Conservation (phyloP, 306 rosid genomes). For the Castanea sativa region DNA sequence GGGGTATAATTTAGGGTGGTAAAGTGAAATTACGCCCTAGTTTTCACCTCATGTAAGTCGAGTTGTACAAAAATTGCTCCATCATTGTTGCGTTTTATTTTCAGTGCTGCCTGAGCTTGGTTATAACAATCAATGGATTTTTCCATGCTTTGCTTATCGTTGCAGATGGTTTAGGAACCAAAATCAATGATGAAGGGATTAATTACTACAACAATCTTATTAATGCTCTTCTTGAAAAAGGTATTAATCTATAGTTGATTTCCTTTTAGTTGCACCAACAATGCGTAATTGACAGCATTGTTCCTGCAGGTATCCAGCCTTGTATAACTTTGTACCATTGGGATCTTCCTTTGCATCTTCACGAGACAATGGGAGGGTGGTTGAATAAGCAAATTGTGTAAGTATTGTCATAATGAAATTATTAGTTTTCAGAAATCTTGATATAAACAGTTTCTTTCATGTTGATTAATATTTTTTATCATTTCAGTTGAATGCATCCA, state of each 20-base stretch:
- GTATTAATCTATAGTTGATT: conserved; percentile 34
- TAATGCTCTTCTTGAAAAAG: conserved; percentile 80
- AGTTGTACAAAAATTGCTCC: not conserved
- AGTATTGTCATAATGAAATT: conserved; percentile 19
- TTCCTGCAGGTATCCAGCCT: conserved; percentile 76
- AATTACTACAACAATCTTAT: conserved; percentile 73
- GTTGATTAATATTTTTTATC: not conserved
- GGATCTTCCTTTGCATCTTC: conserved; percentile 95
- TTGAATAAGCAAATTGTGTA: conserved; percentile 71
- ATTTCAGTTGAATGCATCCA: not conserved
- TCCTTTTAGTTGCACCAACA: conserved; percentile 8
- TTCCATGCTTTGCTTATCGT: conserved; percentile 8
- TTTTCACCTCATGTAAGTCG: not conserved
- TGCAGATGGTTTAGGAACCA: conserved; percentile 92
- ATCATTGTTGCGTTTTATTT: not conserved
- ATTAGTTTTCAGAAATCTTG: not conserved
- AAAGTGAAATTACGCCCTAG: not conserved
- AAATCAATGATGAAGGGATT: conserved; percentile 78
- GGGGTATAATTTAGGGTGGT: too few relatives aligned
- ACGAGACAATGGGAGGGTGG: conserved; percentile 89
- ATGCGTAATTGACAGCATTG: conserved; percentile 23
- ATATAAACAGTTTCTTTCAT: not conserved
- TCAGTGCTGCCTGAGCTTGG: not conserved
- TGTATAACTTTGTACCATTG: conserved; percentile 86
- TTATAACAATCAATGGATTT: conserved; percentile 6